Conservation (phyloP, 768 basidiomycete genomes). For the Cytidiella melzeri region DNA sequence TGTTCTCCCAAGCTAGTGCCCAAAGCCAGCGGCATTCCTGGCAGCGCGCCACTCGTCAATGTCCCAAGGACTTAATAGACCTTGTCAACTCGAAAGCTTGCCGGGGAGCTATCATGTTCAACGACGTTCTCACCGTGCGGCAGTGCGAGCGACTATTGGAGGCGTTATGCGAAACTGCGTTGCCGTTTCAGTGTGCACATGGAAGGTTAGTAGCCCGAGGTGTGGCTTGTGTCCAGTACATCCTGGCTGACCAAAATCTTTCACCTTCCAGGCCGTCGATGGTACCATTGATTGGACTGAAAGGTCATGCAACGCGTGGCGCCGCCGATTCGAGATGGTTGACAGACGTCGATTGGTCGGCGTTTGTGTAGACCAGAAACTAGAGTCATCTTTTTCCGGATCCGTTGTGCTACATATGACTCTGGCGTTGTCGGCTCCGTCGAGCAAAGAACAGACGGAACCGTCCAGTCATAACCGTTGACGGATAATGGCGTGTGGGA, state of each 20-base stretch:
- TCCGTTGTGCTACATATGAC: too few species aligned
- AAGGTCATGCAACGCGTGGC: neutral
- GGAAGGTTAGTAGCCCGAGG: conserved; percentile 72
- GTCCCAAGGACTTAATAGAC: conserved; percentile 77
- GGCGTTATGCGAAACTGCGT: conserved; percentile 62
- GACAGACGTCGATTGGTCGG: neutral
- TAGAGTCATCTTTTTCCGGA: too few species aligned
- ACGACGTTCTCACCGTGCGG: conserved; percentile 60
- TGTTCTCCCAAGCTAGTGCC: neutral
- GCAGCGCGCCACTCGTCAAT: conserved; percentile 72
- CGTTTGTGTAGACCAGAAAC: neutral
- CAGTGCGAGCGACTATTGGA: conserved; percentile 69
- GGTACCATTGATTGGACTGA: neutral
- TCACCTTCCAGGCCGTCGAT: conserved; percentile 1
- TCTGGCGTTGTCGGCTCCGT: too few species aligned
- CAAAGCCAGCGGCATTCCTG: conserved; percentile 31
- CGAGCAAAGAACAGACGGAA: too few species aligned
- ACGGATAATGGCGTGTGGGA: too few species aligned
- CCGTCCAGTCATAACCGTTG: too few species aligned
- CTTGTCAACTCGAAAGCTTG: conserved; percentile 95
- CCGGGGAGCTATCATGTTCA: conserved; percentile 97
- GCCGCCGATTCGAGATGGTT: neutral
- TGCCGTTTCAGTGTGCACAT: conserved; percentile 97
- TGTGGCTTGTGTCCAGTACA: too few species aligned
- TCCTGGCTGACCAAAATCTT: too few species aligned